A percentile compares a stretch with the other conserved stretches of the same genome.
Evolutionary conservation across 257 asterid genomes (phyloP).

Genomic region (Penstemon eatonii): DNA sequence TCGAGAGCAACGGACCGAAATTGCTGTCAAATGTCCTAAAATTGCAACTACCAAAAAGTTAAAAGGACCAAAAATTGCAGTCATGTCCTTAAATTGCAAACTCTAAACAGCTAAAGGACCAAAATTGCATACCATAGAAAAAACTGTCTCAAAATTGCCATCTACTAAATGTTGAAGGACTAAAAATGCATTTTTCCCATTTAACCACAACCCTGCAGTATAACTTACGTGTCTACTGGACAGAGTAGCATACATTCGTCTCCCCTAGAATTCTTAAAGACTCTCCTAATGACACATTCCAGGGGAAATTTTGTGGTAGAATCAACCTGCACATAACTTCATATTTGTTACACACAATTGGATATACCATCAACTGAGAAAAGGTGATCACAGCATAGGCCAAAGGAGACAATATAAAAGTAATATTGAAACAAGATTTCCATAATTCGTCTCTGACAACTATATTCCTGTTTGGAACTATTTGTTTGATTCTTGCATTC

Average conservation of each 20-base stretch:
- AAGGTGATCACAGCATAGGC: background rate
- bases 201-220: constrained; percentile 24
- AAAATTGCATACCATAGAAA: too few species aligned
- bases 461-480: background rate
- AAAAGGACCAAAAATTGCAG: too few species aligned
- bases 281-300: constrained; percentile 88
- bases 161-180: too few species aligned
- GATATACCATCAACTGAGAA: background rate
- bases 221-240: constrained; percentile 94
- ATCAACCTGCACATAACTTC: constrained; percentile 65
- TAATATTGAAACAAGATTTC: background rate
- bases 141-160: too few species aligned
- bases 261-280: constrained; percentile 75
- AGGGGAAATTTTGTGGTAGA: constrained; percentile 77
- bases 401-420: background rate
- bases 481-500: background rate
- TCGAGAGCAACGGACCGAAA: too few species aligned
- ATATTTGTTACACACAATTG: constrained; percentile 26
- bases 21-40: too few species aligned
- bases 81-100: too few species aligned
- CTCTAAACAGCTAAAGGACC: too few species aligned
- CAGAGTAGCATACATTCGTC: constrained; percentile 93
- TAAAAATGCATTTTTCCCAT: background rate
- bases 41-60: too few species aligned
- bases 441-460: too few species aligned